Conservation (phyloP, 768 basidiomycete genomes). For the Serendipita sp. region DNA sequence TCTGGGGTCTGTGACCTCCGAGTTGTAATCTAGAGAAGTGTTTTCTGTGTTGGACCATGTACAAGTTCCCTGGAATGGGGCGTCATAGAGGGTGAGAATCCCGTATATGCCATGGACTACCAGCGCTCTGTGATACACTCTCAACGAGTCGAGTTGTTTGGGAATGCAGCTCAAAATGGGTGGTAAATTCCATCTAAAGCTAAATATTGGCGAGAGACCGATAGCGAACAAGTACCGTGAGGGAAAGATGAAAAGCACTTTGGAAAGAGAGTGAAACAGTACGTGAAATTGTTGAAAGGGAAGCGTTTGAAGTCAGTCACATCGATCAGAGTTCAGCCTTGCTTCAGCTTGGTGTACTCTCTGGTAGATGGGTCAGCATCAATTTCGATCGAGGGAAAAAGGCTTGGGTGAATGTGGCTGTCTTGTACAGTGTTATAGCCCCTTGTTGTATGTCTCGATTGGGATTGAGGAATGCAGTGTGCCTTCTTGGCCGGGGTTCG, state of each 20-base stretch:
- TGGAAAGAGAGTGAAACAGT: conserved; percentile 68
- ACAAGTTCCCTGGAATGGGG: conserved; percentile 67
- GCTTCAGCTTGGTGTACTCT: conserved; percentile 37
- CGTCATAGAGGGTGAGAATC: conserved; percentile 68
- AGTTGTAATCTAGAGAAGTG: conserved; percentile 70
- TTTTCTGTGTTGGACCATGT: conserved; percentile 52
- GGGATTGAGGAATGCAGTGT: conserved; percentile 49
- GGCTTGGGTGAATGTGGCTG: conserved; percentile 41
- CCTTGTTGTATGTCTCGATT: conserved; percentile 32
- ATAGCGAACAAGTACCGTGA: conserved; percentile 74
- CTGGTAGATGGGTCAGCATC: conserved; percentile 48
- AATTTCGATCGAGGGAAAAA: conserved; percentile 45
- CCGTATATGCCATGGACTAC: conserved; percentile 34
- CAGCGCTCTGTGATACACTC: conserved; percentile 51
- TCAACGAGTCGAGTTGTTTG: conserved; percentile 74
- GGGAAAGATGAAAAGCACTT: conserved; percentile 73
- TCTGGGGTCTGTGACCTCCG: conserved; percentile 45
- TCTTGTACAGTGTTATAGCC: conserved; percentile 51
- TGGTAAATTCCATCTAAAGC: conserved; percentile 76
- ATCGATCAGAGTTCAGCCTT: conserved; percentile 36
- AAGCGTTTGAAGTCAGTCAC: conserved; percentile 60
- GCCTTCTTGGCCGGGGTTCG: conserved; percentile 35
- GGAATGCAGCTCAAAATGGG: conserved; percentile 72
- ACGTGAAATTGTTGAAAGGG: conserved; percentile 70
- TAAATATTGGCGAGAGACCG: conserved; percentile 70